These are phyloP conservation scores for Ustilago nuda DNA, from an alignment of 1,284 basidiomycete genomes.

Conservation along the genomic window DNA sequence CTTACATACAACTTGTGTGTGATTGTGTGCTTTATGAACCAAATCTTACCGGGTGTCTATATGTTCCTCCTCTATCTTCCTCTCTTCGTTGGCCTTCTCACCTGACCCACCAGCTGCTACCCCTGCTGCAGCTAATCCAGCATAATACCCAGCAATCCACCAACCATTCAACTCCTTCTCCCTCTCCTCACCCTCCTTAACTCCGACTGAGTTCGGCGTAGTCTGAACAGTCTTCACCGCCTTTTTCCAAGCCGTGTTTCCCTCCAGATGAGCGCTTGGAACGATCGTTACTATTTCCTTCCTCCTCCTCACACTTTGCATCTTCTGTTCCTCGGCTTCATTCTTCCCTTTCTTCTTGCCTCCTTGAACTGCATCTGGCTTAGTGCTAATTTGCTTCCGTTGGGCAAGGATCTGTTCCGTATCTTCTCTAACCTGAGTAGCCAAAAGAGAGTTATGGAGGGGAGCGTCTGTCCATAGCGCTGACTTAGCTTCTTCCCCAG, in stretches of 20 bases:
- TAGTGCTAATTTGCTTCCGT: background rate
- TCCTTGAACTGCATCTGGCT: background rate
- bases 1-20: background rate
- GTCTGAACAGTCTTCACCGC: conserved; percentile 31
- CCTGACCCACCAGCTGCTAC: background rate
- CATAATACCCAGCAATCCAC: conserved; percentile 30
- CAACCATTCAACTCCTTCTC: background rate
- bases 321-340: background rate
- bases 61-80: background rate
- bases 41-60: background rate
- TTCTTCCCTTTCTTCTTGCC: background rate
- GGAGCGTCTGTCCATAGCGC: conserved; percentile 41
- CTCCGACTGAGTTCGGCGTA: conserved; percentile 20
- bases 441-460: conserved; percentile 14
- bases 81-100: background rate
- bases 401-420: conserved; percentile 18
- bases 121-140: conserved; percentile 10
- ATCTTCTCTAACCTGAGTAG: conserved; percentile 23
- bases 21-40: background rate
- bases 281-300: conserved; percentile 17
- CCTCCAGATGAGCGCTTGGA: conserved; percentile 16
- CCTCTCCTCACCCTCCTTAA: background rate
- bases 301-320: background rate
- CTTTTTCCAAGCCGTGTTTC: conserved; percentile 36
- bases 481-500: background rate